Evolutionary conservation across 2,329 filamentous ascomycete genomes (phyloP), one percentile per base, ranked within the genome.

Genomic region (Stachybotrys chlorohalonatus): DNA sequence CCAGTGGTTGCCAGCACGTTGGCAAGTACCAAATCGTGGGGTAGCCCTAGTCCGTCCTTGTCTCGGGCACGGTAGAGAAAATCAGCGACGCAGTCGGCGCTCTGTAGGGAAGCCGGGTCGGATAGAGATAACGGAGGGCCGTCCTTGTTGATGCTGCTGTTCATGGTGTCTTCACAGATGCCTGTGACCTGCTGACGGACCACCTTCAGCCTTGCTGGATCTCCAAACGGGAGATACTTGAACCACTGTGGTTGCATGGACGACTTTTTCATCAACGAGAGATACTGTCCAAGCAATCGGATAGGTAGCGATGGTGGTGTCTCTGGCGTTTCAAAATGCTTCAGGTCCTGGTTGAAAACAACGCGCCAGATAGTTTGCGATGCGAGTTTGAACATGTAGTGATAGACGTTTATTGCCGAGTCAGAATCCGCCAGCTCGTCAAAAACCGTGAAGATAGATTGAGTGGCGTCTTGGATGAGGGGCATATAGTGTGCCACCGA

Each of bases 401-500:
- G 70, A 56, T 78, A 78, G 5, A 76, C 75, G 55, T 79, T 78
- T 67, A 69, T 78, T 3, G 74, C 69, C 57, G 76, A 71, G 5
- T 67, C 73, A 0, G 71, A 64, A 36, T 74, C 64, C 57, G 82
- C 80, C 0, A 85, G 69, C 51, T 74, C 69, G 56, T 79, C 76
- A 36, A 79, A 77, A 1, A 78, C 73, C 6, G 68, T 70, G 61
- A 78, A 83, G 0, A 78, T 65, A 16, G 75, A 69, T 58, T 82
- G 75, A 2, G 81, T 72, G 0, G 76, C 77, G 50, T 71, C 64
- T 57, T 84, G 80, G 80, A 86, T 85, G 0, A 73, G 75, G 0
- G 82, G 80, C 0, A 79, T 75, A 57, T 85, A 85, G 59, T 85
- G 82, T 1, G 78, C 71, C 5, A 85, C 80, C 0, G 82, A 82